Base-by-base conservation (phyloP, 1,284 basidiomycete genomes). In the Termitomyces sp. region DNA sequence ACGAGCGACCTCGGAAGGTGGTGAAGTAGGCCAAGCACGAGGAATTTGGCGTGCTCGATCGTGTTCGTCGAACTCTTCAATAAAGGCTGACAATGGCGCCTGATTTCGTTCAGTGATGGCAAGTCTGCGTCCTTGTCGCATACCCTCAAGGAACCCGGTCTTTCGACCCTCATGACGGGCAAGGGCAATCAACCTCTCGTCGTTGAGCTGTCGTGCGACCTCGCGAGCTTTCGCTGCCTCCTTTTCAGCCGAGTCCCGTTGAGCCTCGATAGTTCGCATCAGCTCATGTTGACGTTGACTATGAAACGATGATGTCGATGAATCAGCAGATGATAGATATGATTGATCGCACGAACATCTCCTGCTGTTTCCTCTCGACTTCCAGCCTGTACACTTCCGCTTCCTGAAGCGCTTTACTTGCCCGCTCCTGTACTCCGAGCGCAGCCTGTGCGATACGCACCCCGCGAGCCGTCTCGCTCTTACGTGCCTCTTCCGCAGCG, bases 121-220 rank as follows among this genome's bases (percentile, higher is more conserved):
- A n/a, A 62, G 53, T 31, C 58, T 52, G 30, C 64, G 58, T 8
- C 68, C 70, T 28, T 69, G 68, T 13, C 57, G 59, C 35, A 70
- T 55, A 0, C 71, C 70, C 53, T 68, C 62, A 13, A 67, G 60
- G 52, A 65, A 72, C 2, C 71, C 71, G 47, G 66, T 56, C 46
- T 57, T 61, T 8, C 67, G 61, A 19, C 69, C 71, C 52, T 72
- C 63, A 55, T 69, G 69, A n/a, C 65, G 63, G 0, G 71, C 71
- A 3, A 65, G 46, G 0, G 64, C 49, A 14, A 68, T 45, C 14
- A 65, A 52, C 11, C 65, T 64, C 50, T 71, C 62, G 30, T 67
- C 66, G 21, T 69, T 67, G 26, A 72, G 56, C 40, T 65, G 60
- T 7, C 70, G 60, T 16, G 69, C 68, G 5, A 64, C 49, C 1